These are phyloP conservation scores for Amphicarpaea edgeworthii DNA, from an alignment of 306 rosid species.

Conservation along the genomic window DNA sequence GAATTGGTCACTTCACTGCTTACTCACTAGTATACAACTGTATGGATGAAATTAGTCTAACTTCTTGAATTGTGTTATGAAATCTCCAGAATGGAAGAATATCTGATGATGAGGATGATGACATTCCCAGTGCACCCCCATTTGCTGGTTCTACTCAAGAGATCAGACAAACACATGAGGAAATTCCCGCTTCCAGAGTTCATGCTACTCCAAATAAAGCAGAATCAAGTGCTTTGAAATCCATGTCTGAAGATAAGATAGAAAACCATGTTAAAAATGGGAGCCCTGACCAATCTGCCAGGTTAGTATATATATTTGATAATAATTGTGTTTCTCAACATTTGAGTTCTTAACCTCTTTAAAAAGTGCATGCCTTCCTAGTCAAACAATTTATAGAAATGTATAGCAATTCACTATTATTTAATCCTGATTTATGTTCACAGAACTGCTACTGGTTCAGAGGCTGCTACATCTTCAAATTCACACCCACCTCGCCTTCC, in stretches of 20 bases:
- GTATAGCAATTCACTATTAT: neutral
- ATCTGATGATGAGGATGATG: constrained; percentile 73
- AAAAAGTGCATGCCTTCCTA: constrained; percentile 17
- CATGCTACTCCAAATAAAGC: constrained; percentile 43
- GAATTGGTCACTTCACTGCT: neutral
- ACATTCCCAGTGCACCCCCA: constrained; percentile 93
- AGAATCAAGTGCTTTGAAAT: constrained; percentile 47
- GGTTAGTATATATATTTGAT: constrained; percentile 60
- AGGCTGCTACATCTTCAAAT: constrained; percentile 67
- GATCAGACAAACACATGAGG: constrained; percentile 60
- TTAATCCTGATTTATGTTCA: constrained; percentile 39
- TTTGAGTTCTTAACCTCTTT: constrained; percentile 17
- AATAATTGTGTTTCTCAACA: constrained; percentile 9
- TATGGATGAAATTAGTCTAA: constrained; percentile 30
- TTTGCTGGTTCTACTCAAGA: constrained; percentile 66
- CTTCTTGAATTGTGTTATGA: constrained; percentile 53
- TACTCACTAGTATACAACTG: neutral
- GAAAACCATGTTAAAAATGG: constrained; percentile 46
- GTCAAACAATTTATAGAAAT: constrained; percentile 1
- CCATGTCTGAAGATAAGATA: constrained; percentile 47
- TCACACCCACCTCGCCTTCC: constrained; percentile 78
- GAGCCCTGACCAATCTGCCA: constrained; percentile 60
- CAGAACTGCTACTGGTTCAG: constrained; percentile 72
- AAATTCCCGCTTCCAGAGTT: constrained; percentile 50
- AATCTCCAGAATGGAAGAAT: constrained; percentile 57